Evolutionary conservation across 1,284 basidiomycete genomes (phyloP).

Genomic region (Gymnopus androsaceus): DNA sequence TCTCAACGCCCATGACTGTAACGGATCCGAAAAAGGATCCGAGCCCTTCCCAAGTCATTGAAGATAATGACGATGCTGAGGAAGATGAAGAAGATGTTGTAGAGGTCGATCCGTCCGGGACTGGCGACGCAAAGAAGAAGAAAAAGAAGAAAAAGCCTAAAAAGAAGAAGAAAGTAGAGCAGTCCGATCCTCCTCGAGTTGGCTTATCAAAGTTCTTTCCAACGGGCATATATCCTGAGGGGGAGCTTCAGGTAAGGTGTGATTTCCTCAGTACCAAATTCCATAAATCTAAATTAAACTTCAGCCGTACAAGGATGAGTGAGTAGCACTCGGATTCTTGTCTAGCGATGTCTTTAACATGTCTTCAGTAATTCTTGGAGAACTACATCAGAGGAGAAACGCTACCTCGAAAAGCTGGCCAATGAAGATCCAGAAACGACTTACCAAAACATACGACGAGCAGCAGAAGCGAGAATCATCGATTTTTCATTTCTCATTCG

Average conservation of each 20-base stretch:
- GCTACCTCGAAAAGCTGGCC: slow-evolving; percentile 76
- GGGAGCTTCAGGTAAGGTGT: too few relatives aligned
- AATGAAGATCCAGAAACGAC: slow-evolving; percentile 81
- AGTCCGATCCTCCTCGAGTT: slow-evolving; percentile 93
- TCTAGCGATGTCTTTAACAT: slow-evolving; percentile 1
- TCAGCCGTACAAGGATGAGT: slow-evolving; percentile 92
- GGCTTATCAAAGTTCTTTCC: slow-evolving; percentile 90
- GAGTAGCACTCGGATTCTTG: slow-evolving; percentile 32
- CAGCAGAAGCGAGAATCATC: too few relatives aligned
- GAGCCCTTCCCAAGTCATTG: slow-evolving; percentile 53
- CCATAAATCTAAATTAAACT: too few relatives aligned
- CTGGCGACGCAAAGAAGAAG: slow-evolving; percentile 65
- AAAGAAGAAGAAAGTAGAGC: slow-evolving; percentile 82
- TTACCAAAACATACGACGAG: slow-evolving; percentile 89
- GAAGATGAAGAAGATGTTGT: slow-evolving; percentile 52
- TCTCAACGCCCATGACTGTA: slow-evolving; percentile 2
- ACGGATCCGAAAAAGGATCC: slow-evolving; percentile 9
- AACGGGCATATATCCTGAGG: slow-evolving; percentile 85
- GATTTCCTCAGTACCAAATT: too few relatives aligned
- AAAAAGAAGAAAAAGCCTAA: slow-evolving; percentile 95
- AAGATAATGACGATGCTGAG: slow-evolving; percentile 71
- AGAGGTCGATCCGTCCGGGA: slow-evolving; percentile 46
- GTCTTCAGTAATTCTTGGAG: slow-evolving; percentile 77
- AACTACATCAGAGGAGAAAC: slow-evolving; percentile 89
- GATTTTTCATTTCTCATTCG: too few relatives aligned